Evolutionary conservation across 1,139 yeast species (phyloP).

Genomic region (Candida smagusa): DNA sequence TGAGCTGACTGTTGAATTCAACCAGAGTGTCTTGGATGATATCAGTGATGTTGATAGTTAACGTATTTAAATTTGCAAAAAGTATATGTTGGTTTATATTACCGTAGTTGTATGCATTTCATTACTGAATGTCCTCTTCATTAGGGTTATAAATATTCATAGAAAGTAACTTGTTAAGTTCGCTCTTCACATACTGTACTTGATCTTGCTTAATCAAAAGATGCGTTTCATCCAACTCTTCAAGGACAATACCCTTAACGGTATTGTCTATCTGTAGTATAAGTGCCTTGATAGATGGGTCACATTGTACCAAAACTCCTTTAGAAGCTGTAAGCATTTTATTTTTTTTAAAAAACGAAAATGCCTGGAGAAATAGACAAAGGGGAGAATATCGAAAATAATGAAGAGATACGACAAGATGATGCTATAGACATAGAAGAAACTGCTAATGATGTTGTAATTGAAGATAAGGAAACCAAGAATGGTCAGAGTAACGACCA

Average conservation of each 20-base stretch:
- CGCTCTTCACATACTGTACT: conserved; percentile 71
- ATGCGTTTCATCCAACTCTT: conserved; percentile 89
- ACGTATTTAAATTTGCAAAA: not conserved
- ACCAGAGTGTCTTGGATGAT: conserved; percentile 25
- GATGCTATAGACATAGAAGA: not conserved
- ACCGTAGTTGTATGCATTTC: not conserved
- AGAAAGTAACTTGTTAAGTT: conserved; percentile 70
- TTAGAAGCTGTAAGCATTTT: conserved; percentile 45
- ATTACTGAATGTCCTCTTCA: conserved; percentile 51
- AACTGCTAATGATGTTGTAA: not conserved
- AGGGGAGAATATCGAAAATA: not conserved
- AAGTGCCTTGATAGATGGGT: conserved; percentile 87
- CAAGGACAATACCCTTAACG: conserved; percentile 63
- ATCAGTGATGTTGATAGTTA: not conserved
- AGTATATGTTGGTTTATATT: conserved; percentile 4
- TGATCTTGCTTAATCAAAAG: conserved; percentile 73
- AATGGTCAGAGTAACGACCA: not conserved
- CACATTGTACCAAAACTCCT: conserved; percentile 56
- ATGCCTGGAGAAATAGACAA: not conserved
- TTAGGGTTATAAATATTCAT: conserved; percentile 83
- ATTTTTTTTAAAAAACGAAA: not conserved
- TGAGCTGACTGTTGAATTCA: conserved; percentile 12
- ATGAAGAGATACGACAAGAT: not conserved
- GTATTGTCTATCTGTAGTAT: conserved; percentile 76
- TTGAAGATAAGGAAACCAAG: not conserved